Base-by-base conservation (phyloP, 2,329 filamentous ascomycete species). In the Diaporthe sp. region DNA sequence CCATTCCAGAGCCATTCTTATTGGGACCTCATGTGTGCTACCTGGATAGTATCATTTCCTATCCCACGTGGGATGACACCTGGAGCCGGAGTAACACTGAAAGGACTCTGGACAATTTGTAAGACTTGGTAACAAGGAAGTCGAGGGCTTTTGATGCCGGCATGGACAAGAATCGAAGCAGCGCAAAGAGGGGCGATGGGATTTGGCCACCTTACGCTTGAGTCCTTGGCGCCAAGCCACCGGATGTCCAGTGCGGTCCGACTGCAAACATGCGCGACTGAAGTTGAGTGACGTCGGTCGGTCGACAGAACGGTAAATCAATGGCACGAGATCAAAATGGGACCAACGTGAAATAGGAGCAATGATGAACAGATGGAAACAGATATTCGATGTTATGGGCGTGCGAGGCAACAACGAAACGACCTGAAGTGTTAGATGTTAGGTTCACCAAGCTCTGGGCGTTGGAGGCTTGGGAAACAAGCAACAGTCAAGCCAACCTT, bases 401-500 rank as follows among this genome's bases (percentile, higher is more conserved):
- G 61, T 37, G 28, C 28, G 17, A 68, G 25, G 44, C 20, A 51
- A 68, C 31, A 63, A 2, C 47, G 31, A 53, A 37, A 68, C 42
- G 44, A 37, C 25, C 28, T 44, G n/a, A n/a, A 65, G 28, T 51
- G 12, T 51, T 20, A 53, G 9, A 20, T 22, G 25, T 34, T 42
- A n/a, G 20, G 63, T 68, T 51, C 22, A 68, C 6, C 34, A 51
- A 17, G 22, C 6, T 63, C 61, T 34, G 42, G 37, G 42, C 61
- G 4, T 67, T 13, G 17, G 17, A 65, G 20, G 61, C 61, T 31
- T 49, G 20, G 42, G 31, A 68, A 68, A 68, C 44, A 68, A 68
- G 28, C 47, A 49, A 68, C 47, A 39, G 31, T n/a, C 65, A 68
- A 51, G 44, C 44, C 28, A 53, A 68, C 47, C 42, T 67, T 51